Conservation (phyloP, 2,329 filamentous ascomycete species). For the Venturia aucupariae region DNA sequence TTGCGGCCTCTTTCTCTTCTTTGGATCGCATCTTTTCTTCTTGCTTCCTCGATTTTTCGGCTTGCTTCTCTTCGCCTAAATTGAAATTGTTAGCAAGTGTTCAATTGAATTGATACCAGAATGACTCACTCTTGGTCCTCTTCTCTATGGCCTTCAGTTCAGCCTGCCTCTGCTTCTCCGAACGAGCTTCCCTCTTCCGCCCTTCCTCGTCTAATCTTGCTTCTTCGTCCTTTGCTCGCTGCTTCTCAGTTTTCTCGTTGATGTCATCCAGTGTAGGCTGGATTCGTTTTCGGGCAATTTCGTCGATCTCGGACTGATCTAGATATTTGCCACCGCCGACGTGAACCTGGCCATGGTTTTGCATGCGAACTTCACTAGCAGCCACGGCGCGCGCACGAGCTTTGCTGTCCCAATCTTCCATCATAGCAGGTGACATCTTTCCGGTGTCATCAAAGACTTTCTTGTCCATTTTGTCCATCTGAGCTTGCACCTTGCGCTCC, state of each 20-base stretch:
- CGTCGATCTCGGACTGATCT: conserved; percentile 67
- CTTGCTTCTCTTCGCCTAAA: conserved; percentile 47
- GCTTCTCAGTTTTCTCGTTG: conserved; percentile 63
- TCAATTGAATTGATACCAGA: neutral
- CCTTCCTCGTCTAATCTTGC: conserved; percentile 55
- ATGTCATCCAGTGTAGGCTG: conserved; percentile 83
- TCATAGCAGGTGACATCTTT: conserved; percentile 56
- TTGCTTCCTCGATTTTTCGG: conserved; percentile 38
- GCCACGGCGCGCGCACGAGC: conserved; percentile 60
- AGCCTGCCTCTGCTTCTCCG: conserved; percentile 42
- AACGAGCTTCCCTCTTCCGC: conserved; percentile 50
- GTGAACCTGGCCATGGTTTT: conserved; percentile 50
- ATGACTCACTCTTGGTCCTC: conserved; percentile 47
- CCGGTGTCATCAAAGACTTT: conserved; percentile 69
- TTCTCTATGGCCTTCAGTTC: conserved; percentile 38
- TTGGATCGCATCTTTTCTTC: conserved; percentile 25
- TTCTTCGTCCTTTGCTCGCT: conserved; percentile 57
- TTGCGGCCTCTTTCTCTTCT: conserved; percentile 29
- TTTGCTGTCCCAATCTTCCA: conserved; percentile 71
- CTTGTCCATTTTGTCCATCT: conserved; percentile 72
- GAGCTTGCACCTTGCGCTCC: conserved; percentile 74
- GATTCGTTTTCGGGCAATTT: conserved; percentile 65
- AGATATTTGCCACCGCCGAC: conserved; percentile 77
- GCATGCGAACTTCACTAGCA: conserved; percentile 51
- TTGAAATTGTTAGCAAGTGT: conserved; percentile 16